Base-by-base conservation (phyloP, 2,329 filamentous ascomycete species). In the Teratosphaeria epicoccoides region DNA sequence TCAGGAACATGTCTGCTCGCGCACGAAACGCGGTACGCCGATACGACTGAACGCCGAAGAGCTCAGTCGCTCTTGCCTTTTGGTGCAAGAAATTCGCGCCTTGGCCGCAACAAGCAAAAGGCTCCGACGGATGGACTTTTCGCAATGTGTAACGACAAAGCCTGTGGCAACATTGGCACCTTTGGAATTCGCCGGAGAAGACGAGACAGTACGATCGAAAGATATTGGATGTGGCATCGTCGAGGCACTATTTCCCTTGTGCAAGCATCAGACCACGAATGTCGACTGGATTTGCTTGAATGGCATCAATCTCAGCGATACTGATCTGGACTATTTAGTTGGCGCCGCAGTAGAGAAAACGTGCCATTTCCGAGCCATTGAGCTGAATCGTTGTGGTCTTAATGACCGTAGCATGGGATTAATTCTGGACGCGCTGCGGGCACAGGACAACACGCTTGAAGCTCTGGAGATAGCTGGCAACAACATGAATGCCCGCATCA, bases 281-380 rank as follows among this genome's bases (percentile, higher is more conserved):
- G 79, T 87, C 17, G 81, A 85, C 63, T 87, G 84, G 83, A 77
- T 87, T 49, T 75, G 79, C 22, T 68, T 87, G 53, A 86, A 81
- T 54, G 82, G 82, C 11, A 83, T 87, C 55, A 76, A 79, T 54
- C 75, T 87, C n/a, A 82, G 81, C 40, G 84, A 87, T 50, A 80
- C 81, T 0, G 84, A 87, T 66, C 70, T 87, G 49, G 84, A 87
- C 55, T 79, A 79, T 57, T 61, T 84, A 45, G 80, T 85, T 44
- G 82, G 82, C 57, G 82, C 83, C n/a, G 80, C 83, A 9, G 82
- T 83, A 1, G 81, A 85, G 54, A 74, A 77, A 57, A 73, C 72
- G 24, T 84, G 82, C 52, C 80, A 83, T 60, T 72, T 87, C 49
- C 79, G 84, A 46, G 83, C 82, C 1, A 71, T 87, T 17, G 84